phyloP scores from a whole-genome alignment of 257 asterid genomes.

The Forsythia viridissima region DNA sequence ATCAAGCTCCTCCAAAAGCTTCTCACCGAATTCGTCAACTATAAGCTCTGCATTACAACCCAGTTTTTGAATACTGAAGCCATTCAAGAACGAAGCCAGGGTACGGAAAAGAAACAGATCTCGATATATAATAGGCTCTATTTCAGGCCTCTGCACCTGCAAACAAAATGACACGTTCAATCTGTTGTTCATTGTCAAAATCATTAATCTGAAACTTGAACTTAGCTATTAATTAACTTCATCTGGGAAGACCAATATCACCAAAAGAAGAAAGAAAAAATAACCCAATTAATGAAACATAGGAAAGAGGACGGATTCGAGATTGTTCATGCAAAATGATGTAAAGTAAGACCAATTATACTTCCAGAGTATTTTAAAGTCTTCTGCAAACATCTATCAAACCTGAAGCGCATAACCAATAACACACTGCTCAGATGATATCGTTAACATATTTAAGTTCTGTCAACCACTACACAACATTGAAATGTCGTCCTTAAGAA shows the following conservation, averaged over 20 bases:
- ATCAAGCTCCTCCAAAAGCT: slow-evolving; percentile 98
- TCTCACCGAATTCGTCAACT: slow-evolving; percentile 98
- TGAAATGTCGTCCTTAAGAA: background rate
- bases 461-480: background rate
- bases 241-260: slow-evolving; percentile 14
- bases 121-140: slow-evolving; percentile 95
- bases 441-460: background rate
- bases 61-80: slow-evolving; percentile 88
- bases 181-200: background rate
- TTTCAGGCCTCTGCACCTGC: slow-evolving; percentile 96
- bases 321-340: slow-evolving; percentile 1
- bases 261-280: background rate
- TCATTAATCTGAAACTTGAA: slow-evolving; percentile 11
- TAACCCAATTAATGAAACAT: slow-evolving; percentile 15
- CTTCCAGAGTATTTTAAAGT: slow-evolving; percentile 17
- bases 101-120: slow-evolving; percentile 99
- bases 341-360: slow-evolving; percentile 11
- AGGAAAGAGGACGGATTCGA: slow-evolving; percentile 3
- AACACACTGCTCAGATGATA: background rate
- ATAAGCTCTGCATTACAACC: slow-evolving; percentile 98
- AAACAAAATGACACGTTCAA: slow-evolving; percentile 21
- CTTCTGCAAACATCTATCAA: slow-evolving; percentile 18
- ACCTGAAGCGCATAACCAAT: slow-evolving; percentile 7
- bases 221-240: slow-evolving; percentile 7
- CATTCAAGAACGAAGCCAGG: slow-evolving; percentile 96